These are phyloP conservation scores for Paecilomyces fulvus DNA, from an alignment of 2,329 filamentous ascomycete genomes.

Conservation along the genomic window DNA sequence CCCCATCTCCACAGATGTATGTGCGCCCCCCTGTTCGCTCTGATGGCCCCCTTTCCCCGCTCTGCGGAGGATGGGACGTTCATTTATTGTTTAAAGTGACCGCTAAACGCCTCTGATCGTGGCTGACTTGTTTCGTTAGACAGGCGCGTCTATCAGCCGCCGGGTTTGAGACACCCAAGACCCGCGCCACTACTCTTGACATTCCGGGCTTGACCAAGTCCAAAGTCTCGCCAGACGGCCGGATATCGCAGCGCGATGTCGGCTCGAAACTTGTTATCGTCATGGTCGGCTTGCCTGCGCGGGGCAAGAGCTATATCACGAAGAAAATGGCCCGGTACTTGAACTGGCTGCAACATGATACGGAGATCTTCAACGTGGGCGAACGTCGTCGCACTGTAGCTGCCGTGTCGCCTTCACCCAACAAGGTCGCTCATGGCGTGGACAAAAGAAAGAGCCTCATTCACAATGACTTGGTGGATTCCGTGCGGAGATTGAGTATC, in stretches of 20 bases:
- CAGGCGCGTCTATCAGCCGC: slow-evolving; percentile 65
- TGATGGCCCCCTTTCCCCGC: slow-evolving; percentile 2
- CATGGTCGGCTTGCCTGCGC: slow-evolving; percentile 92
- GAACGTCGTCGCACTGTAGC: slow-evolving; percentile 75
- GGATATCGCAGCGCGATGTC: slow-evolving; percentile 87
- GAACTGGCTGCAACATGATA: slow-evolving; percentile 95
- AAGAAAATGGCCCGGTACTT: slow-evolving; percentile 95
- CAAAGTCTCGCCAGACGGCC: slow-evolving; percentile 88
- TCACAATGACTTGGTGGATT: slow-evolving; percentile 35
- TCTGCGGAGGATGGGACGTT: background rate
- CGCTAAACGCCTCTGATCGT: background rate
- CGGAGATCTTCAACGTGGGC: slow-evolving; percentile 93
- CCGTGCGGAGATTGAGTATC: slow-evolving; percentile 35
- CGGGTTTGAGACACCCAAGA: slow-evolving; percentile 66
- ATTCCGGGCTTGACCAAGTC: slow-evolving; percentile 95
- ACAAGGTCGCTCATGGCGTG: slow-evolving; percentile 7
- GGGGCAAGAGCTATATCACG: slow-evolving; percentile 97
- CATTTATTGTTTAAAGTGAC: background rate
- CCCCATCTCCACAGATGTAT: slow-evolving; percentile 55
- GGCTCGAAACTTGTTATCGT: slow-evolving; percentile 95
- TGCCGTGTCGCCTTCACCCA: slow-evolving; percentile 37
- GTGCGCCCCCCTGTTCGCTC: slow-evolving; percentile 23
- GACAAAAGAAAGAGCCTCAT: slow-evolving; percentile 20
- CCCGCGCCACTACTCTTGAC: slow-evolving; percentile 88
- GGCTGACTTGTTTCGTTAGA: slow-evolving; percentile 34